Evolutionary conservation across 306 rosid genomes (phyloP), one percentile per base, ranked within the genome.

Genomic region (Sesbania bispinosa): DNA sequence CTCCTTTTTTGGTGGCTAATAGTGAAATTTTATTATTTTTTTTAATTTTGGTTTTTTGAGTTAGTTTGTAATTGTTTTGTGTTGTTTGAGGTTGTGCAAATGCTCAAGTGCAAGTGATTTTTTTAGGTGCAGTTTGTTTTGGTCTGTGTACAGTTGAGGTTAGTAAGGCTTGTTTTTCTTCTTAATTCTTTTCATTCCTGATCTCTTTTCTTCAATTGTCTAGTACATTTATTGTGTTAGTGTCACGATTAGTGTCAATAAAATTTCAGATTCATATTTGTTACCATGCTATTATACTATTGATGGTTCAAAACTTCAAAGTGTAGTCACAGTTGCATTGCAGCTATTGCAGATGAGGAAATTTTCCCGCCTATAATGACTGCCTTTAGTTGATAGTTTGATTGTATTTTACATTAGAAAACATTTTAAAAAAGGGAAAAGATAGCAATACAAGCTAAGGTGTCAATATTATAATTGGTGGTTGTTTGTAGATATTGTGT

Each of bases 1-100:
- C 92, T 94, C 97, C 0, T 94, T 94, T 73, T 89, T 94, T n/a
- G 96, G 99, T 47, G 95, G 92, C 19, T 91, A 69, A 64, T 5
- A 23, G 2, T 71, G 14, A 10, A 20, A 43, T 53, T 29, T n/a
- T 14, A 2, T 7, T 20, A 1, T 20, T 2, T 19, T 15, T 36
- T 45, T 4, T 10, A 52, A 52, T 32, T 4, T 35, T 10, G 24
- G 29, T 35, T 59, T 33, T 59, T 4, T 59, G 10, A 14, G n/a
- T n/a, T n/a, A 48, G 30, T 9, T 35, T 24, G 15, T 10, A 27
- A 46, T 18, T 16, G 16, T 18, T 18, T 60, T 18, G 9, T 35
- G 29, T 15, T 60, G 39, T 60, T 35, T 35, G 33, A 33, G 47
- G 47, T 35, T 59, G 27, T 60, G 38, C 46, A 60, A 60, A 35